Conservation (phyloP, 2,329 filamentous ascomycete genomes). For the Aplosporella prunicola region DNA sequence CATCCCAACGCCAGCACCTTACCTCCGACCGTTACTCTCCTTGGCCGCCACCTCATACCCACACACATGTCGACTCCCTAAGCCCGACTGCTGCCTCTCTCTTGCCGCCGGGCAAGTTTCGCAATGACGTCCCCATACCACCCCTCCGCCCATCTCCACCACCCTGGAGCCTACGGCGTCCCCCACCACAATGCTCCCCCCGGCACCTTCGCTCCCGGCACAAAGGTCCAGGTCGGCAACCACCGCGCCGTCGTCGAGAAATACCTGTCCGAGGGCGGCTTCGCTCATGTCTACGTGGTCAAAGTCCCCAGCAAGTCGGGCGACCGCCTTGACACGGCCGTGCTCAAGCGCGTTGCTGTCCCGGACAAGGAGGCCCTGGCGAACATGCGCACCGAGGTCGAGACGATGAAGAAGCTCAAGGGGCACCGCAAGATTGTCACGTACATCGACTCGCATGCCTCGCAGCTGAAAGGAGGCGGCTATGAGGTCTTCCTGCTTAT, state of each 20-base stretch:
- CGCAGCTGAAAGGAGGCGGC: constrained; percentile 80
- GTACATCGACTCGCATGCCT: constrained; percentile 97
- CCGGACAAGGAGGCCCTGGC: constrained; percentile 90
- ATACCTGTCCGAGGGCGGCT: constrained; percentile 95
- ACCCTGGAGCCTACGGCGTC: constrained; percentile 26
- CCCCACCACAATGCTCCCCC: constrained; percentile 32
- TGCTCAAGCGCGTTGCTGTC: constrained; percentile 90
- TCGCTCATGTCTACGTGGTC: constrained; percentile 96
- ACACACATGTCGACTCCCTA: constrained; percentile 5
- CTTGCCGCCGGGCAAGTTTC: constrained; percentile 9
- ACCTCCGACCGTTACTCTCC: constrained; percentile 4
- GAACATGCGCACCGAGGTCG: constrained; percentile 96
- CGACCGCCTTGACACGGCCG: constrained; percentile 69
- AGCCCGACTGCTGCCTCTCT: constrained; percentile 10
- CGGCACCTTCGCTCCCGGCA: constrained; percentile 85
- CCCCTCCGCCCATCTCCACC: constrained; percentile 23
- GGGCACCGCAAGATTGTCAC: constrained; percentile 93
- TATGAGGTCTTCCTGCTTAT: constrained; percentile 98
- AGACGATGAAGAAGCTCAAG: constrained; percentile 99
- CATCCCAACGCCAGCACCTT: constrained; percentile 5
- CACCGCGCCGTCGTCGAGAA: constrained; percentile 92
- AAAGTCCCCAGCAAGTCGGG: constrained; percentile 63
- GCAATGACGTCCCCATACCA: constrained; percentile 32
- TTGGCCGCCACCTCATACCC: constrained; percentile 1
- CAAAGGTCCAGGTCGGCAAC: constrained; percentile 90